Evolutionary conservation across 129 eudicot genomes (phyloP), one percentile per base, ranked within the genome.

Genomic region (Gnaphalium uliginosum): DNA sequence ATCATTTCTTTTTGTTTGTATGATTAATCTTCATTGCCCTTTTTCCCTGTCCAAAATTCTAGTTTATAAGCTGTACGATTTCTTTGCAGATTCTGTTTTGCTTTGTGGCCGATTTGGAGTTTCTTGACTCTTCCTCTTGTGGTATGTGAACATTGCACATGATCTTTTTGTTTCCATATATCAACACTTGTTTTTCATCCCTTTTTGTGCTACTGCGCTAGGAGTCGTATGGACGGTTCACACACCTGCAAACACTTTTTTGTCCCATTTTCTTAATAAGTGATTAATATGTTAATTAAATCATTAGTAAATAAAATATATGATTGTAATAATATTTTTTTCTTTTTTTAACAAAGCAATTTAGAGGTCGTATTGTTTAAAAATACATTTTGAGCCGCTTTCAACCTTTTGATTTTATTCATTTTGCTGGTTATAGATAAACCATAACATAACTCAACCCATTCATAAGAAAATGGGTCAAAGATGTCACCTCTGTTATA

Each of bases 41-140:
- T 70, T 75, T 75, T 25, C 25, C 54, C 17, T 29, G 4, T 35
- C 26, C 18, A 14, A 27, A 7, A 65, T 1, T 69, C 25, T 18
- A 25, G 17, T 9, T 10, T 43, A 11, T 43, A 43, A 13, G 10
- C 6, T 19, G 22, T n/a, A 43, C 18, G 51, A 25, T 66, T 48
- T 24, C 35, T 23, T 66, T 82, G 79, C 92, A 92, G 97, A 72
- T 92, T 92, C 79, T 85, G 82, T 30, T 85, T 82, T 84, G 90
- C 96, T 37, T 76, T 92, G 82, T 92, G 97, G 96, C 97, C 97
- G 29, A 85, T 92, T 32, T 92, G 97, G 97, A 89, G 92, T 84
- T 87, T 92, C 85, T 83, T 89, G 90, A 87, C 92, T 85, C 87
- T 92, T 72, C 97, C 97, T 37, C 96, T 92, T 75, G 89, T 89